These are phyloP conservation scores for Ceratobasidium sp. DNA, from an alignment of 1,284 basidiomycete species.

Conservation along the genomic window DNA sequence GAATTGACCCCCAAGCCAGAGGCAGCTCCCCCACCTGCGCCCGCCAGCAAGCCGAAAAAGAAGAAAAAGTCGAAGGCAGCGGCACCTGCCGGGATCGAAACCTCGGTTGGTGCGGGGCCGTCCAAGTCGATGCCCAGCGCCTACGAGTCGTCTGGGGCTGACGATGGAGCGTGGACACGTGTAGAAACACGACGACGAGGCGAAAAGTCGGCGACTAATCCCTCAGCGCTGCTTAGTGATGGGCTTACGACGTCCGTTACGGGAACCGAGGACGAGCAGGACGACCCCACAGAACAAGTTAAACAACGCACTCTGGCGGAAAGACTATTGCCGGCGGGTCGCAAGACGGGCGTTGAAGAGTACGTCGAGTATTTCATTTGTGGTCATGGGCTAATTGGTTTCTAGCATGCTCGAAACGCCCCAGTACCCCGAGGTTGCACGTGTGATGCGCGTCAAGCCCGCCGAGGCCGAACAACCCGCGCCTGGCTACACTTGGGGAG, in stretches of 20 bases:
- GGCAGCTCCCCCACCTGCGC: constrained; percentile 30
- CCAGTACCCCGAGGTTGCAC: constrained; percentile 60
- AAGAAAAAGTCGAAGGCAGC: constrained; percentile 41
- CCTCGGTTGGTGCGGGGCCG: constrained; percentile 42
- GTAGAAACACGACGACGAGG: constrained; percentile 48
- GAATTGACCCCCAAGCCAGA: constrained; percentile 33
- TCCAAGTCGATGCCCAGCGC: constrained; percentile 44
- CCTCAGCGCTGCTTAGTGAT: constrained; percentile 47
- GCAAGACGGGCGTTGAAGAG: constrained; percentile 36
- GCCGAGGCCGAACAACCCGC: constrained; percentile 62
- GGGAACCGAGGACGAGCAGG: constrained; percentile 53
- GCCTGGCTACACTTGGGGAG: constrained; percentile 71
- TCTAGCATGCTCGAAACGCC: constrained; percentile 66
- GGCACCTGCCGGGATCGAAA: not conserved
- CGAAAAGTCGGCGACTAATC: constrained; percentile 10
- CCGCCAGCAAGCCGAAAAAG: constrained; percentile 43
- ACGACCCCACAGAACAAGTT: not conserved
- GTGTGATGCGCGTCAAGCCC: constrained; percentile 69
- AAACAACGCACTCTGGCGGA: constrained; percentile 30
- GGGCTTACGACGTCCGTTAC: constrained; percentile 61
- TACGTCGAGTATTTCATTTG: constrained; percentile 51
- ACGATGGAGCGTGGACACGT: constrained; percentile 65
- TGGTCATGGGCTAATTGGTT: not conserved
- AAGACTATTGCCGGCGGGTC: constrained; percentile 20
- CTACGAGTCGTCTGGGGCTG: constrained; percentile 38